Conservation (phyloP, 2,329 filamentous ascomycete genomes). For the Colletotrichum liaoningense region DNA sequence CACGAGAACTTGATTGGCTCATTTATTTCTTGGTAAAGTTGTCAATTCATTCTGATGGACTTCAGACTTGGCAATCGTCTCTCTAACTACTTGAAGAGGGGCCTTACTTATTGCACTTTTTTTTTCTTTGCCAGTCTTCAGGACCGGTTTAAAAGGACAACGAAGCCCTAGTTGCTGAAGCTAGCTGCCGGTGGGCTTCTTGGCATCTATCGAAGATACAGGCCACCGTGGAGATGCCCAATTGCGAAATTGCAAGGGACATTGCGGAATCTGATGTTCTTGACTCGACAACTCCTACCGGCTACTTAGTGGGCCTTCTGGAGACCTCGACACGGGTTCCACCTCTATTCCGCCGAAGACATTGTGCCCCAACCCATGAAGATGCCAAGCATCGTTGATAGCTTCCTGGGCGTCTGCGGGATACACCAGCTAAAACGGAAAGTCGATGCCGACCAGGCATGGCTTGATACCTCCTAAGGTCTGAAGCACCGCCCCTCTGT, state of each 20-base stretch:
- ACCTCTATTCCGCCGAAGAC: background rate
- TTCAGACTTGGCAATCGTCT: background rate
- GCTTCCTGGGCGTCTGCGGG: background rate
- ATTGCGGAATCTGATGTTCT: background rate
- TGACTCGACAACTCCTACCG: background rate
- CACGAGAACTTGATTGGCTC: background rate
- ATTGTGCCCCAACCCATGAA: slow-evolving; percentile 18
- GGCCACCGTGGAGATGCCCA: background rate
- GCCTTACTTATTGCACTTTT: background rate
- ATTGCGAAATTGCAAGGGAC: background rate
- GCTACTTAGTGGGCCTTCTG: background rate
- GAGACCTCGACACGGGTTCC: slow-evolving; percentile 4
- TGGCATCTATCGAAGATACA: background rate
- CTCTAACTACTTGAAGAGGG: background rate
- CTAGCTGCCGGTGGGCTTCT: background rate
- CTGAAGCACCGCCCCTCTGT: background rate
- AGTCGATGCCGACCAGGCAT: background rate
- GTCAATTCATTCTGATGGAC: background rate
- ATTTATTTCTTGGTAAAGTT: background rate
- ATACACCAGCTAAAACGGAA: background rate
- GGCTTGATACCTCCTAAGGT: background rate
- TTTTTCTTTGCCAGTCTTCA: background rate
- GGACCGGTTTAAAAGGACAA: background rate
- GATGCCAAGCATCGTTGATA: slow-evolving; percentile 7
- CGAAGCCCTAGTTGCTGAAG: background rate